Evolutionary conservation across 2,329 filamentous ascomycete genomes (phyloP), one percentile per base, ranked within the genome.

Genomic region (Diaporthe ampelina): DNA sequence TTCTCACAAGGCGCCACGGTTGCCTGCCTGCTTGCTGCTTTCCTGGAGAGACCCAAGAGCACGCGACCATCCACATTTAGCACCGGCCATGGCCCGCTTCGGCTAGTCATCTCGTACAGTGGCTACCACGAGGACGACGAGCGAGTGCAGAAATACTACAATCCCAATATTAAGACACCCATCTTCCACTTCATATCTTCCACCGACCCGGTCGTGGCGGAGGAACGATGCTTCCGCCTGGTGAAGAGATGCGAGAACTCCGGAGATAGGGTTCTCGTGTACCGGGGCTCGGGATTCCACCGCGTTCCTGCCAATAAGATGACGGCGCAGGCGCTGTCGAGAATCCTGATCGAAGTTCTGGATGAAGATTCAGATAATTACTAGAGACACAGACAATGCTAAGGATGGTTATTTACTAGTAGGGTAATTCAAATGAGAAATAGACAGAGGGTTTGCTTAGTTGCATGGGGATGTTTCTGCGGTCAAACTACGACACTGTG

Each of bases 1-100:
- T 92, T 91, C 77, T 91, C 89, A 0, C 90, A 92, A 78, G 90
- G 90, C 4, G 89, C 90, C 2, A 88, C 87, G 0, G 85, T 89
- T n/a, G 4, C 56, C 17, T 58, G 56, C 56, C 32, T 58, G 56
- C 56, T 58, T 37, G 56, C 56, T 4, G 56, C 56, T 1, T 58
- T 58, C 56, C 9, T 58, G 56, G 56, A 58, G 32, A 58, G 56
- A 6, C 56, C 56, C 10, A 35, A 58, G 56, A 10, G 56, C 29
- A 58, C 32, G 56, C 56, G 56, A 9, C 56, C 56, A 17, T 58
- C 56, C 17, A 37, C 56, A 37, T 58, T 58, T 17, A 58, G 17
- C 56, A 58, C 56, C 19, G 21, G 10, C 4, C 56, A 58, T 15
- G 56, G 19, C 29, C 56, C 56, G 17, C 56, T 58, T 5, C 56